Conservation (phyloP, 176 grass and related monocot species). For the Eragrostis nindensis region DNA sequence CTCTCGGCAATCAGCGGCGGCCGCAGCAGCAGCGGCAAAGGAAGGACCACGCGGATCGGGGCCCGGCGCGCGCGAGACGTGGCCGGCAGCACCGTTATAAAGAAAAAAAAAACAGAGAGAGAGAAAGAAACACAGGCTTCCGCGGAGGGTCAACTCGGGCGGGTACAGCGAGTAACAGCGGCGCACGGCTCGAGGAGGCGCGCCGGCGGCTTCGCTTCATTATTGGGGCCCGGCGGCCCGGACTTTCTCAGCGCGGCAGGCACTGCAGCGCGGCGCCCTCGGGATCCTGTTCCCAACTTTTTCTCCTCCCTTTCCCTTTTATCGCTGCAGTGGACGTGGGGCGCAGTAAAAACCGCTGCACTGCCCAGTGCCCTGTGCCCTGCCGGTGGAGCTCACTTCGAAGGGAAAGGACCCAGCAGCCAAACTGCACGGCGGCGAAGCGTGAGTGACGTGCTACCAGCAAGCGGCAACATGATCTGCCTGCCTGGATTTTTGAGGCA, state of each 20-base stretch:
- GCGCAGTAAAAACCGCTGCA: constrained; percentile 8
- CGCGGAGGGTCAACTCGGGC: constrained; percentile 40
- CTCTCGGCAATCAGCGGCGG: neutral
- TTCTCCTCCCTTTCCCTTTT: neutral
- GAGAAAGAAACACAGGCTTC: fast-evolving
- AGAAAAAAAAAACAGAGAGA: too few relatives aligned
- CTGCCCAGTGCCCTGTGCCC: constrained; percentile 2
- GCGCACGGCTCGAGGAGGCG: constrained; percentile 69
- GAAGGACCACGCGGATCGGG: constrained; percentile 31
- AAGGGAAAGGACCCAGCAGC: too few relatives aligned
- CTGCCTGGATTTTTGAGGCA: too few relatives aligned
- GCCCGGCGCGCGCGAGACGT: constrained; percentile 9
- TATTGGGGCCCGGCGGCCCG: constrained; percentile 45
- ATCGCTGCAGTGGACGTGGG: neutral
- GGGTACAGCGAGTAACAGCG: constrained; percentile 42
- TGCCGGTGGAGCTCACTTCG: neutral
- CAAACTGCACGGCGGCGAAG: too few relatives aligned
- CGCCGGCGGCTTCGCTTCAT: constrained; percentile 40
- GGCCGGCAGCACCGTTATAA: neutral
- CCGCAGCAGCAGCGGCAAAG: neutral
- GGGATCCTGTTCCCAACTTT: constrained; percentile 53
- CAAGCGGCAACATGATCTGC: too few relatives aligned
- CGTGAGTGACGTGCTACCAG: too few relatives aligned
- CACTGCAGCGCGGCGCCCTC: constrained; percentile 52
- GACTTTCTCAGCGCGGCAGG: constrained; percentile 36